phyloP scores from a whole-genome alignment of 306 rosid species.

The Glycine latifolia region DNA sequence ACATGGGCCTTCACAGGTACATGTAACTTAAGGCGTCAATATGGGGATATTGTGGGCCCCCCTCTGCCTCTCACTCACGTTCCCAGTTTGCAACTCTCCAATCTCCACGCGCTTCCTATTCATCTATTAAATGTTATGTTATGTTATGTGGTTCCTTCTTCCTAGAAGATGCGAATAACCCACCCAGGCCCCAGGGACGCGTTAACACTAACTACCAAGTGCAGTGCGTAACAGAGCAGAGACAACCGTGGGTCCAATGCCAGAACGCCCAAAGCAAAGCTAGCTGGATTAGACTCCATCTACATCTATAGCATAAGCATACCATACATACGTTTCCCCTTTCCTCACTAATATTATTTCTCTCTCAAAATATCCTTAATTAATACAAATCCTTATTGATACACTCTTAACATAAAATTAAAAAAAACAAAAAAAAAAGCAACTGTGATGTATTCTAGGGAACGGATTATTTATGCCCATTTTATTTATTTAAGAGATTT shows the following conservation, averaged over 20 bases:
- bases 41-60: constrained; percentile 32
- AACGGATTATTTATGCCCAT: too few species aligned
- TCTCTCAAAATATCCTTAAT: neutral
- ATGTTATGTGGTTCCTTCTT: too few species aligned
- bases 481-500: too few species aligned
- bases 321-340: too few species aligned
- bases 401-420: too few species aligned
- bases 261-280: constrained; percentile 36
- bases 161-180: too few species aligned
- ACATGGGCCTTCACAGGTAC: constrained; percentile 45
- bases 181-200: too few species aligned
- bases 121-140: neutral
- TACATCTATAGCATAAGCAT: neutral
- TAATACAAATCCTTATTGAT: neutral
- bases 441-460: too few species aligned
- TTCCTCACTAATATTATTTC: neutral
- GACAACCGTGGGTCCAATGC: constrained; percentile 48
- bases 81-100: constrained; percentile 21
- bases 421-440: too few species aligned
- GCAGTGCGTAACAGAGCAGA: neutral
- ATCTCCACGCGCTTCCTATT: constrained; percentile 29
- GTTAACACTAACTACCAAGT: too few species aligned
- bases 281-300: constrained; percentile 30
- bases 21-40: constrained; percentile 30
- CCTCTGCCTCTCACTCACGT: constrained; percentile 13